Conservation (phyloP, 257 asterid species). For the Ilex aquifolium region DNA sequence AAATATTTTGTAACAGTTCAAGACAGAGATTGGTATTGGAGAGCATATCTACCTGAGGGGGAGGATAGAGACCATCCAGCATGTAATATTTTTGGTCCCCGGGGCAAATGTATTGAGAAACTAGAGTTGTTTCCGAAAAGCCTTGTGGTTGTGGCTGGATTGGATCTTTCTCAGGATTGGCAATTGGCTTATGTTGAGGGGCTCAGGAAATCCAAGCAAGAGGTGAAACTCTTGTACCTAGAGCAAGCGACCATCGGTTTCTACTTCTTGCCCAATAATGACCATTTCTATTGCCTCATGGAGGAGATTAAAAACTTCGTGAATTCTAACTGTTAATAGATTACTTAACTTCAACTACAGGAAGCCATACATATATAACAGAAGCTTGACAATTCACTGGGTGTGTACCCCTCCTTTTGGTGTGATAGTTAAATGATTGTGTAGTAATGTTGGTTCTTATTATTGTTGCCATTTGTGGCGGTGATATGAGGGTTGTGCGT, state of each 20-base stretch:
- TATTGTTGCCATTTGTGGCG: no score
- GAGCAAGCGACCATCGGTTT: slow-evolving; percentile 12
- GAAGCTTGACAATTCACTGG: no score
- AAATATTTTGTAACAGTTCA: slow-evolving; percentile 8
- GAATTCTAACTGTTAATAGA: background rate
- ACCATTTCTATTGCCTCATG: slow-evolving; percentile 11
- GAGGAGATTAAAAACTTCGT: slow-evolving; percentile 7
- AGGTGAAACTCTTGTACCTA: slow-evolving; percentile 11
- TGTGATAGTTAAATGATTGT: no score
- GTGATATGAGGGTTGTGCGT: no score
- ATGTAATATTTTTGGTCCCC: slow-evolving; percentile 10
- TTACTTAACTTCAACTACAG: background rate
- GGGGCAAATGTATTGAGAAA: slow-evolving; percentile 1
- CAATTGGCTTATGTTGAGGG: slow-evolving; percentile 11
- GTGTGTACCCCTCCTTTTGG: no score
- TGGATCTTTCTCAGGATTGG: slow-evolving; percentile 16
- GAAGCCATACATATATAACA: background rate
- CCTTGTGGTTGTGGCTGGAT: slow-evolving; percentile 11
- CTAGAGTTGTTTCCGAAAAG: slow-evolving; percentile 5
- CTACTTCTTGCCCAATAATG: slow-evolving; percentile 14
- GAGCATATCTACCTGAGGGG: slow-evolving; percentile 10
- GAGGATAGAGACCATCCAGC: slow-evolving; percentile 16
- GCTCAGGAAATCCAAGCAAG: slow-evolving; percentile 1
- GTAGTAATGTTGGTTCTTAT: no score
- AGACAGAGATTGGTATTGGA: slow-evolving; percentile 17